Percentiles rank a stretch among this genome's conserved stretches.
Conservation (phyloP, 2,329 filamentous ascomycete species). For the Zymoseptoria passerinii region DNA sequence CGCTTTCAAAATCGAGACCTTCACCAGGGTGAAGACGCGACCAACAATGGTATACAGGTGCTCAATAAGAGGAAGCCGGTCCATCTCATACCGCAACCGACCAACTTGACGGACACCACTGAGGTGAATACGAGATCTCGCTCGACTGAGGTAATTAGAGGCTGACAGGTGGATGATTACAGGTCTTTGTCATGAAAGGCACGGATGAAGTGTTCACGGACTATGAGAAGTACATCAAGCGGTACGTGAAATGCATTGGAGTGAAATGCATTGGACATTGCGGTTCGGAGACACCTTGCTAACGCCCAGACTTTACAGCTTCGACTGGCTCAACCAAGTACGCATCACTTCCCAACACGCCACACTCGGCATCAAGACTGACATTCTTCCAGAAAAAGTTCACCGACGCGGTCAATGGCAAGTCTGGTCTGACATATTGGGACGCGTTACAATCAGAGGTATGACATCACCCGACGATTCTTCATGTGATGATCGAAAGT, state of each 20-base stretch:
- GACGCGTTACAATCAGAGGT: conserved; percentile 57
- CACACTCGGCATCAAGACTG: conserved; percentile 5
- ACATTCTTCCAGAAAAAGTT: conserved; percentile 61
- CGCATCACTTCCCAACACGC: conserved; percentile 19
- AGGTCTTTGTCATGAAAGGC: conserved; percentile 88
- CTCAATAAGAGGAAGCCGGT: conserved; percentile 95
- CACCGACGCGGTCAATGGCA: conserved; percentile 92
- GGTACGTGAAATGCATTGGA: conserved; percentile 48
- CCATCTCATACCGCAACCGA: conserved; percentile 63
- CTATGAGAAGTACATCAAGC: conserved; percentile 78
- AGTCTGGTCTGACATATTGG: conserved; percentile 84
- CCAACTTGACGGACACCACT: conserved; percentile 68
- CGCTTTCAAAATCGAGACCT: conserved; percentile 6
- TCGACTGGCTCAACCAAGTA: conserved; percentile 92
- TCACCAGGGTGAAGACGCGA: conserved; percentile 2
- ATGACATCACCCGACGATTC: conserved; percentile 7
- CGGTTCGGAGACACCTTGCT: conserved; percentile 3
- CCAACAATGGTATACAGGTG: conserved; percentile 52
- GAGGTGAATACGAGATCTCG: conserved; percentile 54
- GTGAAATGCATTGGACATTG: conserved; percentile 25
- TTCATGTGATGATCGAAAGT: conserved; percentile 2
- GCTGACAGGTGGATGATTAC: conserved; percentile 23
- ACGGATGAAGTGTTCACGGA: conserved; percentile 83
- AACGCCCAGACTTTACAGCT: conserved; percentile 41
- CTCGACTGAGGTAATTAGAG: conserved; percentile 9